Conservation (phyloP, 805 yeast species). For the Candida loeiensis region DNA sequence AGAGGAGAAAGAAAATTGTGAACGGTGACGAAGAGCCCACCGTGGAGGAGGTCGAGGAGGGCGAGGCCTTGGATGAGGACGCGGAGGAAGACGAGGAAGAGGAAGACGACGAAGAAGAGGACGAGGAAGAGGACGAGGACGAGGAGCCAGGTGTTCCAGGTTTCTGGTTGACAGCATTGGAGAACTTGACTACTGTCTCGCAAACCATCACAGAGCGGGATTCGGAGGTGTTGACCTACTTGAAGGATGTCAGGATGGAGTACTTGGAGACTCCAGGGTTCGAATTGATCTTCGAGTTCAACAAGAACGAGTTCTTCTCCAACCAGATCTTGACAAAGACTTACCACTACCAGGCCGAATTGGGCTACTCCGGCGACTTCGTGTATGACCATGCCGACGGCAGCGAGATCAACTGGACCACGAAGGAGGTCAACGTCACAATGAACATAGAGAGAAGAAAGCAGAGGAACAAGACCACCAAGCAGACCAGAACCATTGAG, state of each 20-base stretch:
- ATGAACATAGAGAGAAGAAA: conserved; percentile 87
- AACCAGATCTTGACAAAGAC: conserved; percentile 75
- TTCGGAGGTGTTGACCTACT: conserved; percentile 68
- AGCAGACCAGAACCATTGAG: conserved; percentile 93
- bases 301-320: conserved; percentile 69
- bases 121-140: conserved; percentile 41
- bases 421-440: conserved; percentile 79
- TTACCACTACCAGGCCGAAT: conserved; percentile 89
- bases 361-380: conserved; percentile 93
- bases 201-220: conserved; percentile 89
- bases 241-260: conserved; percentile 71
- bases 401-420: conserved; percentile 75
- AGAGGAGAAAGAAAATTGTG: conserved; percentile 67
- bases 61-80: conserved; percentile 61
- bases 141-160: conserved; percentile 75
- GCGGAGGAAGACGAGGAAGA: conserved; percentile 43
- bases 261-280: conserved; percentile 87
- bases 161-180: conserved; percentile 95
- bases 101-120: conserved; percentile 27
- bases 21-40: conserved; percentile 75
- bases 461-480: conserved; percentile 94
- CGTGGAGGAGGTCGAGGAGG: conserved; percentile 70
- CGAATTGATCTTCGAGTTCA: conserved; percentile 78
- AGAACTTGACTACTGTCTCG: conserved; percentile 74
- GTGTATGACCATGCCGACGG: conserved; percentile 98